Evolutionary conservation across 176 grass and related monocot genomes (phyloP).

Genomic region (Poa annua): DNA sequence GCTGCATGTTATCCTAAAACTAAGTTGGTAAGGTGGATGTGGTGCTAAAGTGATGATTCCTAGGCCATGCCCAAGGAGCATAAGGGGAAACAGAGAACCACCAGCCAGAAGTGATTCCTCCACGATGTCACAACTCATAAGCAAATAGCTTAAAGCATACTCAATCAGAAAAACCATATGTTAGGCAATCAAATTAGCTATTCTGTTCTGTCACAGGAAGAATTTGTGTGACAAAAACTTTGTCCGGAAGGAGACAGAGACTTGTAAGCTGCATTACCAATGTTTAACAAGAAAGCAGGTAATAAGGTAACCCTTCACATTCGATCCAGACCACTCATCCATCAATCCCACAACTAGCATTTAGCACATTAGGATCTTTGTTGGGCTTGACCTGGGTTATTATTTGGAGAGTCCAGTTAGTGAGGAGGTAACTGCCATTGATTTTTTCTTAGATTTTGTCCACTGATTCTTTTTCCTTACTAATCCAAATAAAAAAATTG

Average conservation of each 20-base stretch:
- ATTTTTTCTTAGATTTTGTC: neutral
- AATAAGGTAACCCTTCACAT: slow-evolving; percentile 5
- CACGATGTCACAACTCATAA: slow-evolving; percentile 33
- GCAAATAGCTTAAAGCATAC: slow-evolving; percentile 39
- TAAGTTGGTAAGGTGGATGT: slow-evolving; percentile 1
- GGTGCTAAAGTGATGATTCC: slow-evolving; percentile 38
- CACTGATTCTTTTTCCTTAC: neutral
- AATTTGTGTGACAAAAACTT: slow-evolving; percentile 19
- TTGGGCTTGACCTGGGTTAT: neutral
- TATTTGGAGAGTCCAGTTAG: slow-evolving; percentile 18
- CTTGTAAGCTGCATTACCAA: slow-evolving; percentile 10
- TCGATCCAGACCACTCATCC: slow-evolving; percentile 4
- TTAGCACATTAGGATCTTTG: slow-evolving; percentile 20
- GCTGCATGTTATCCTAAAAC: slow-evolving; percentile 20
- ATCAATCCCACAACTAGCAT: slow-evolving; percentile 7
- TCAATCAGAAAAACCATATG: slow-evolving; percentile 20
- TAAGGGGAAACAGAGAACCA: slow-evolving; percentile 13
- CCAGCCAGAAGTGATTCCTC: slow-evolving; percentile 41
- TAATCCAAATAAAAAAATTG: neutral
- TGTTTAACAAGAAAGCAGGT: neutral
- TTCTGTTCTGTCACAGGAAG: slow-evolving; percentile 18
- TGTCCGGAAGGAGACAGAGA: slow-evolving; percentile 20
- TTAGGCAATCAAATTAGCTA: slow-evolving; percentile 39
- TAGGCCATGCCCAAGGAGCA: slow-evolving; percentile 21
- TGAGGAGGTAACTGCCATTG: neutral